phyloP scores from a whole-genome alignment of 768 basidiomycete genomes.

The Termitomyces sp. region DNA sequence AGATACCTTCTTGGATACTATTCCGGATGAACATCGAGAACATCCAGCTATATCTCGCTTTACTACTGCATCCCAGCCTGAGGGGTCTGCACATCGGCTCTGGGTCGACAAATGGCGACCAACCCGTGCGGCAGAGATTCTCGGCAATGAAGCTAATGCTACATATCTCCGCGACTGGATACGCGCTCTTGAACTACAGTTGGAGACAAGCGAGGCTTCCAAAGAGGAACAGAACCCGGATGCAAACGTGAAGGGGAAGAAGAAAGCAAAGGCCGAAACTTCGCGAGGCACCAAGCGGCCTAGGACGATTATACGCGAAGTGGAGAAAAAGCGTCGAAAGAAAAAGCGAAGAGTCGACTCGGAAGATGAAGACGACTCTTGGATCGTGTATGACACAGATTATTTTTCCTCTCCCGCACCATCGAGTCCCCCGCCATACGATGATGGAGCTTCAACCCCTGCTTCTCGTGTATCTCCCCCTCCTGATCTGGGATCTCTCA shows the following conservation, averaged over 20 bases:
- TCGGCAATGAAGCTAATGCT: slow-evolving; percentile 75
- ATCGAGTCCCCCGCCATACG: slow-evolving; percentile 5
- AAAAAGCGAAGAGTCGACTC: slow-evolving; percentile 55
- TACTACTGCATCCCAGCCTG: not conserved
- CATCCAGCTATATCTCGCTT: slow-evolving; percentile 53
- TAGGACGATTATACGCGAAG: slow-evolving; percentile 49
- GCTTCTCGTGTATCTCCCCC: not conserved
- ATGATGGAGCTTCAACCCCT: not conserved
- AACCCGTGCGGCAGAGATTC: slow-evolving; percentile 63
- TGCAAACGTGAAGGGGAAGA: slow-evolving; percentile 22
- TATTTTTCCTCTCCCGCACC: slow-evolving; percentile 18
- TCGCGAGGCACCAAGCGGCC: slow-evolving; percentile 51
- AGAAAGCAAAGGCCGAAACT: slow-evolving; percentile 14
- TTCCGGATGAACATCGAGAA: slow-evolving; percentile 29
- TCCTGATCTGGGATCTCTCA: not conserved
- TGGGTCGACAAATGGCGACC: slow-evolving; percentile 83
- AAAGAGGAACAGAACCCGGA: slow-evolving; percentile 13
- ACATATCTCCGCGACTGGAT: slow-evolving; percentile 79
- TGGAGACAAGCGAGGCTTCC: slow-evolving; percentile 21
- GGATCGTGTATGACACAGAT: slow-evolving; percentile 48
- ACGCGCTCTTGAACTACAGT: slow-evolving; percentile 59
- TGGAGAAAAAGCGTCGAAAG: slow-evolving; percentile 40
- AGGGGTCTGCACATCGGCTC: slow-evolving; percentile 33
- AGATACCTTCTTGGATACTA: slow-evolving; percentile 16
- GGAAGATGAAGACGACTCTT: slow-evolving; percentile 56